Evolutionary conservation across 179 eudicot genomes (phyloP), one percentile per base, ranked within the genome.

Genomic region (Gypsophila paniculata): DNA sequence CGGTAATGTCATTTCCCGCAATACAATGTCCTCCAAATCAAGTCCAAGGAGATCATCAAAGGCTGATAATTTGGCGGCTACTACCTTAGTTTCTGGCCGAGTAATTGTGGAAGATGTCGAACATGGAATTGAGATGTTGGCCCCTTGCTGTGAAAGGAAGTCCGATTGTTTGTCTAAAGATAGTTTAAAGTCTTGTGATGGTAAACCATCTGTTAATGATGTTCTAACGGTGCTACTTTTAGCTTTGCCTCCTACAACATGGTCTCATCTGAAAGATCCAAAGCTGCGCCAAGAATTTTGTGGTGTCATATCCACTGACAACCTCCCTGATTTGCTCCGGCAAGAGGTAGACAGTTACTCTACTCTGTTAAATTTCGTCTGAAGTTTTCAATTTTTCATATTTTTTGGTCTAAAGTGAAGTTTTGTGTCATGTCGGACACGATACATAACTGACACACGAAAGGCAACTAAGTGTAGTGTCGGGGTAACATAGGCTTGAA

Each of bases 191-290:
- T 34, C 39, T 48, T 65, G 48, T 46, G 42, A 69, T 15, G 71
- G 70, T 46, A 72, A 61, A 73, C 83, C 83, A 8, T 84, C 80
- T 6, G 53, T n/a, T 1, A 68, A 61, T 36, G 87, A 84, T 75
- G 76, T 67, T 62, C 55, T 84, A 17, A 84, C 85, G 2, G 69
- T 79, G 26, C 64, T 84, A 21, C 55, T 84, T 44, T 70, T 84
- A 38, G 69, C 87, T 23, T 63, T 84, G 80, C 83, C 85, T 82
- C 76, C 75, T 25, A 49, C 66, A 74, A 79, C 87, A 58, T 84
- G 87, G 85, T 57, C 62, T 63, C 54, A 49, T 69, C 78, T 84
- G 7, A 72, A 68, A 64, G 46, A 80, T 53, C 64, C 75, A 60
- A 73, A 53, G 68, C 61, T 84, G 21, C 73, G 21, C n/a, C 80